Evolutionary conservation across 257 asterid species (phyloP).

Genomic region (Solanum bulbocastanum): DNA sequence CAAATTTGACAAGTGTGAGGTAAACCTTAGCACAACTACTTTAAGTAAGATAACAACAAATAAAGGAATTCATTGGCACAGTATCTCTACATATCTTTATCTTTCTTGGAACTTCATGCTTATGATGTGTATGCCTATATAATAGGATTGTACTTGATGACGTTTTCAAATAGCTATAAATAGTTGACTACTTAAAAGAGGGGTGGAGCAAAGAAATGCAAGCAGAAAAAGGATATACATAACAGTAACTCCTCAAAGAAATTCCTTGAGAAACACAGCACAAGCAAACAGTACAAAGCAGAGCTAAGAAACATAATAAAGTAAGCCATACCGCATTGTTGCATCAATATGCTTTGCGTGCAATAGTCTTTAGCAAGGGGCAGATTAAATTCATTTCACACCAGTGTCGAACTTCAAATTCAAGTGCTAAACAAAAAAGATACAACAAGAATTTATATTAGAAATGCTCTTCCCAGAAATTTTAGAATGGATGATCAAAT

Average conservation of each 20-base stretch:
- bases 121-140: not conserved
- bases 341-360: not conserved
- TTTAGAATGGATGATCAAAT: not conserved
- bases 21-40: constrained; percentile 9
- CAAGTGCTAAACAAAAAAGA: not conserved
- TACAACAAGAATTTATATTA: not conserved
- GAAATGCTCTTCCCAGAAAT: not conserved
- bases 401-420: not conserved
- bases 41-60: constrained; percentile 4
- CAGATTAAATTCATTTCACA: not conserved
- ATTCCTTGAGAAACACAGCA: not conserved
- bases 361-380: not conserved
- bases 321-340: not conserved
- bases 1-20: constrained; percentile 9
- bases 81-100: not conserved
- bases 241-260: not conserved
- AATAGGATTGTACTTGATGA: not conserved
- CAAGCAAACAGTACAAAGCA: not conserved
- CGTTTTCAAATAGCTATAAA: not conserved
- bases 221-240: not conserved
- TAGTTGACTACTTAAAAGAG: not conserved
- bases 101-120: not conserved
- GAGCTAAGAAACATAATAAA: not conserved
- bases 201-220: not conserved
- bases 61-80: constrained; percentile 10